These are phyloP conservation scores for Coniosporium tulheliwenetii DNA, from an alignment of 2,329 filamentous ascomycete genomes.

Conservation along the genomic window DNA sequence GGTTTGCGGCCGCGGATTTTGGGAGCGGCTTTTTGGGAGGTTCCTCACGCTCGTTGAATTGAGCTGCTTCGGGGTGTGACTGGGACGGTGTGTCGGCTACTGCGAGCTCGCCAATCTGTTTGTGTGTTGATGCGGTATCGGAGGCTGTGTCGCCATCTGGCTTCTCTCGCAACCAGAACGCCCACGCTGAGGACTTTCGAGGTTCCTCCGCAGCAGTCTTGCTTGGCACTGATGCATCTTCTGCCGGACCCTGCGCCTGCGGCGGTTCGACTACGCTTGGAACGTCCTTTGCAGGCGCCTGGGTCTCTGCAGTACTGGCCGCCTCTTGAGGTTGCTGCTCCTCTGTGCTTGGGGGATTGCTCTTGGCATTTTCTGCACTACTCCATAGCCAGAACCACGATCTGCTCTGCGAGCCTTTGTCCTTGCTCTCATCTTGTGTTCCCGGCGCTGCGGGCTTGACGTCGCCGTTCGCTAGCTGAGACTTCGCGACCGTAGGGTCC, in stretches of 20 bases:
- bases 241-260: conserved; percentile 1
- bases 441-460: neutral
- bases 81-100: conserved; percentile 35
- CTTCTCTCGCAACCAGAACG: conserved; percentile 58
- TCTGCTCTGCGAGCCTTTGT: conserved; percentile 9
- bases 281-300: too few relatives aligned
- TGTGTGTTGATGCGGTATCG: conserved; percentile 41
- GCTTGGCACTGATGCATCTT: conserved; percentile 3
- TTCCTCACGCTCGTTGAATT: conserved; percentile 28
- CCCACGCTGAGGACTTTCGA: conserved; percentile 50
- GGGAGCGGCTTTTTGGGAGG: conserved; percentile 8
- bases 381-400: conserved; percentile 37
- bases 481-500: neutral
- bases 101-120: conserved; percentile 34
- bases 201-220: neutral
- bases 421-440: conserved; percentile 2
- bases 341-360: conserved; percentile 7
- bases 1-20: conserved; percentile 3
- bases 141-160: conserved; percentile 33
- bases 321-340: conserved; percentile 1
- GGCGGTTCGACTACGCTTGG: neutral
- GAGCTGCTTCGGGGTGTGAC: conserved; percentile 32
- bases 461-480: neutral
- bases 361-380: conserved; percentile 24
- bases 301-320: too few relatives aligned